phyloP scores from a whole-genome alignment of 768 basidiomycete species.

The Rhodotorula taiwanensis region DNA sequence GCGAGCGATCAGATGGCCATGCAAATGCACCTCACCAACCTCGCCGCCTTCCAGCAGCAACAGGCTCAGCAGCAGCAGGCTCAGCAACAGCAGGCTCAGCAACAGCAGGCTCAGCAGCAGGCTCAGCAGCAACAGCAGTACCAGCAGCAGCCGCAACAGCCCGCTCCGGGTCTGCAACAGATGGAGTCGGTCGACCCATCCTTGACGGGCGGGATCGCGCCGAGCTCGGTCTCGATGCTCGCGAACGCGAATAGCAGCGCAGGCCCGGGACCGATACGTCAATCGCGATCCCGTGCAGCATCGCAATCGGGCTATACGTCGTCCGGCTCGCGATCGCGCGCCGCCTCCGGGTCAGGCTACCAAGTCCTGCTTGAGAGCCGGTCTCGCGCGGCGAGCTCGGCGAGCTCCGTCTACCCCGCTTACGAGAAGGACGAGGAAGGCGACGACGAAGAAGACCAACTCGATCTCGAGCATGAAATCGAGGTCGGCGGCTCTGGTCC shows the following conservation, averaged over 20 bases:
- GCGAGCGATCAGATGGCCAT: conserved; percentile 2
- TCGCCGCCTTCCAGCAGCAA: background rate
- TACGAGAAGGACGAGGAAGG: conserved; percentile 36
- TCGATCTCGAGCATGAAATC: conserved; percentile 23
- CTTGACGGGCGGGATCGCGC: background rate
- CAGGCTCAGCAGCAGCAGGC: background rate
- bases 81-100: conserved; percentile 3
- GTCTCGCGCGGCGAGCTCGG: conserved; percentile 27
- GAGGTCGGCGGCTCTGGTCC: conserved; percentile 7
- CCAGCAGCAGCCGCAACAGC: background rate
- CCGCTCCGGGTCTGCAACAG: background rate
- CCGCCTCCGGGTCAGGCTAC: conserved; percentile 34
- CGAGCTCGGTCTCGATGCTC: background rate
- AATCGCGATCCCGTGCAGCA: conserved; percentile 26
- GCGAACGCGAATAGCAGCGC: background rate
- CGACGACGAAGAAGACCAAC: conserved; percentile 19
- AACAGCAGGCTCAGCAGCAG: too few species aligned
- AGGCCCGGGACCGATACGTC: conserved; percentile 13
- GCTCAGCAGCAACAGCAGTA: background rate
- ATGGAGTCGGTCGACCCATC: conserved; percentile 6
- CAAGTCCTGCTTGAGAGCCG: conserved; percentile 32
- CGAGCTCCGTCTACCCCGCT: conserved; percentile 27
- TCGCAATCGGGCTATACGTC: conserved; percentile 32
- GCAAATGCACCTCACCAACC: background rate
- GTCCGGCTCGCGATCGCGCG: conserved; percentile 33